phyloP scores from a whole-genome alignment of 768 basidiomycete species.

The Mycena albidolilacea region DNA sequence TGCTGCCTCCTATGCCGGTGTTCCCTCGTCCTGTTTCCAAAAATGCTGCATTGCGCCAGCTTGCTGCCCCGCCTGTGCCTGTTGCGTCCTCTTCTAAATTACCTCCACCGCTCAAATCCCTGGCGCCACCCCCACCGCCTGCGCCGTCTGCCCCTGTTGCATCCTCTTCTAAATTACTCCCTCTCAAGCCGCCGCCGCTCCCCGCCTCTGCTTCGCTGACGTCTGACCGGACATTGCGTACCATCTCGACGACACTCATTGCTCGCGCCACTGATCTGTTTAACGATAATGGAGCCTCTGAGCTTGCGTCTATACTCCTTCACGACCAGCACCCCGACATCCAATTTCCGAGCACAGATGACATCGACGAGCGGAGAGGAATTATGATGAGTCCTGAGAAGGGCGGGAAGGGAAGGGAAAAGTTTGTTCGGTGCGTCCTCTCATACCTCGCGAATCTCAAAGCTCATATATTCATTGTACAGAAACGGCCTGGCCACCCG shows the following conservation, averaged over 20 bases:
- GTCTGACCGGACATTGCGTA: conserved; percentile 55
- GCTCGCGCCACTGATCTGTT: conserved; percentile 67
- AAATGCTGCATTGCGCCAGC: conserved; percentile 28
- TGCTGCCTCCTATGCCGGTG: conserved; percentile 24
- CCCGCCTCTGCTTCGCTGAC: conserved; percentile 39
- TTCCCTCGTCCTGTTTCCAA: conserved; percentile 25
- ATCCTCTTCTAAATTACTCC: conserved; percentile 28
- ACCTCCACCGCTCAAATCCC: conserved; percentile 26
- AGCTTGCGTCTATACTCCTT: conserved; percentile 68
- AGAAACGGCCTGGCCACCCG: conserved; percentile 74
- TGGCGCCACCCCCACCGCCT: conserved; percentile 38
- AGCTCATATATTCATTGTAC: not conserved
- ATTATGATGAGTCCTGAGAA: conserved; percentile 74
- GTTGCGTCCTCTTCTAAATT: conserved; percentile 30
- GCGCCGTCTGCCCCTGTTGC: conserved; percentile 30
- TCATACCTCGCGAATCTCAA: not conserved
- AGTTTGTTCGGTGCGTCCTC: conserved; percentile 62
- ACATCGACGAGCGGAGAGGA: conserved; percentile 62
- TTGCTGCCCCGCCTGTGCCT: conserved; percentile 25
- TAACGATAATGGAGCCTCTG: conserved; percentile 64
- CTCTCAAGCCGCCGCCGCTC: conserved; percentile 37
- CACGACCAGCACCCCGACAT: conserved; percentile 61
- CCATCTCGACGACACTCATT: conserved; percentile 67
- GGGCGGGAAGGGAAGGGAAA: conserved; percentile 58
- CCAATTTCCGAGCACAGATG: conserved; percentile 45